Base-by-base conservation (phyloP, 495 filamentous ascomycete species). In the Astrothelium subdiscretum region DNA sequence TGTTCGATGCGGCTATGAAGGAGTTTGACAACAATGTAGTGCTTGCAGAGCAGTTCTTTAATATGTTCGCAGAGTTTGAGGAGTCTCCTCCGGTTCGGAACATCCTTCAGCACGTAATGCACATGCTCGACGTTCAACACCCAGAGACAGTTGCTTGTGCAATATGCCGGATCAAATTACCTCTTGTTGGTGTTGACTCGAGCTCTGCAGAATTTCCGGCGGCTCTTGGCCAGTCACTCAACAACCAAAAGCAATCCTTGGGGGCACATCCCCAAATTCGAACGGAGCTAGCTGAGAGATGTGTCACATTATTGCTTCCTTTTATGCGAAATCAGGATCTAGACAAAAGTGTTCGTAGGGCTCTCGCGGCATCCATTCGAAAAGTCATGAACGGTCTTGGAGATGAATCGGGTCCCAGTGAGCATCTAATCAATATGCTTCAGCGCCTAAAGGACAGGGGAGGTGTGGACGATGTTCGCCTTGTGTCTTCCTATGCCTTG, bases 1-100 rank as follows among this genome's bases (percentile, higher is more conserved):
- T 97, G 40, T 97, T 97, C 66, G 91, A 95, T 69, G 81, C 87
- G 15, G 89, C 90, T 1, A 85, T 87, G 78, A 91, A 89, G 68
- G 81, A 94, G 69, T 86, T 88, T 60, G 81, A 82, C 69, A 76
- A 80, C 72, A 83, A 84, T 61, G 68, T 84, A 2, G 71, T 74
- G 0, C 80, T 91, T 31, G 90, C 84, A 0, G 81, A 83, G 63
- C 76, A 83, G 12, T 96, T 97, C 72, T 96, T 92, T 68, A 78
- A 87, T 66, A 82, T 92, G 73, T 88, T 91, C 63, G 80, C 82
- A 6, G 75, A 78, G 1, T 96, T 95, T 67, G 71, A 75, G 32
- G 72, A 80, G 29, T 71, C 89, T 20, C 82, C 84, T 4, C 88
- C 86, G 65, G 75, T 87, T 51, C 71, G 66, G 51, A 87, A 78